Base-by-base conservation (phyloP, 1,284 basidiomycete genomes). In the Puccinia brachypodii region DNA sequence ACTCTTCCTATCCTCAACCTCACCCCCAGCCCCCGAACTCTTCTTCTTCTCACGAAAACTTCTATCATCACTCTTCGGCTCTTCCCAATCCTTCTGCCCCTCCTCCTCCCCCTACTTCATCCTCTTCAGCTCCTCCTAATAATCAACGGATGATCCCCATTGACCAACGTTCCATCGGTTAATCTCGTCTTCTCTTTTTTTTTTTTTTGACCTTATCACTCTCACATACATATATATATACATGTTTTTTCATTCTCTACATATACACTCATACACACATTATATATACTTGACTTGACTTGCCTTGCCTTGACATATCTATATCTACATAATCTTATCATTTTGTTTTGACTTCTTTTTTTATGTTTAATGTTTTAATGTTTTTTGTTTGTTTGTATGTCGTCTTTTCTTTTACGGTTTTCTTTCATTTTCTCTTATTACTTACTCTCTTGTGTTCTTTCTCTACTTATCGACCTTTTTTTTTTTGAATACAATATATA, bases 111-210 rank as follows among this genome's bases (percentile, higher is more conserved):
- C 9, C 44, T 36, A 16, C 44, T 53, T 28, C 28, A 50, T 11
- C 11, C 33, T 50, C 44, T 8, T 33, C 44, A 25, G 2, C 69
- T 25, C 33, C 44, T 72, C 14, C 28, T 36, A 19, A 42, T 31
- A 72, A 38, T 36, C 69, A 72, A 13, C 47, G 44, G n/a, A 44
- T 28, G 7, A 72, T 72, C 33, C 72, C 72, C 60, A 31, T 74
- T 25, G 72, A 60, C 42, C 72, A 74, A 60, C 72, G 72, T 19
- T 74, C 72, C 1, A 31, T 36, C 36, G 50, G 72, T 42, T 74
- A 42, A 74, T 53, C 31, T 25, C 31, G 13, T 31, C 44, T 47
- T 71, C 47, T 19, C 50, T 33, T n/a, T 25, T 25, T 47, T 19
- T 58, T 31, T 56, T 47, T 47, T 73, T 58, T 69, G 68, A 38